Evolutionary conservation across 179 eudicot species (phyloP), one percentile per base, ranked within the genome.

Genomic region (Camellia oleifera): DNA sequence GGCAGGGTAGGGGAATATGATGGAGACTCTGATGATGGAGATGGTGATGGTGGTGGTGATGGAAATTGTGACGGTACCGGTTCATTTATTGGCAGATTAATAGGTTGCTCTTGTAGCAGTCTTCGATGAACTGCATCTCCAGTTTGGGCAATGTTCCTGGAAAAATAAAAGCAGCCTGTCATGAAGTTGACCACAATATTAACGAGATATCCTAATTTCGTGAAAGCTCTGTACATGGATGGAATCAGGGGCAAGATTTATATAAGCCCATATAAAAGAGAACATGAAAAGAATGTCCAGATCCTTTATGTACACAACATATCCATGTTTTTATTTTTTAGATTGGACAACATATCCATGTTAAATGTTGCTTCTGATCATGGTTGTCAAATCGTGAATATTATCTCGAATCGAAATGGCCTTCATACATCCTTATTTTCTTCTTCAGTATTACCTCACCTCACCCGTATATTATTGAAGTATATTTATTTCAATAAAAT

Each of bases 121-220:
- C 23, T 72, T 63, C 83, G 81, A 26, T 82, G 80, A 78, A 68
- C 23, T 44, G 50, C 77, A 77, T 70, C 75, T 61, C 74, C 86
- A 44, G 78, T 23, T 60, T 50, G 66, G 4, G 63, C 79, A n/a
- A 67, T 60, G 7, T 83, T 80, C 86, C 84, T 69, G 82, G 50
- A 63, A 73, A 77, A 40, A 32, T 66, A 80, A 72, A 78, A 81
- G 66, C 60, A 48, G 66, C 20, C 20, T 69, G 64, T 64, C 78
- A 69, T 57, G 42, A 78, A 69, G 65, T 57, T 67, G 73, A 54
- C 3, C 14, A 53, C 53, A 42, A 66, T 48, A 17, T 7, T 50
- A 74, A 74, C 6, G 32, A 50, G 62, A 13, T 7, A 52, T 72
- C 11, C 17, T n/a, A 70, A 70, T 46, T 74, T 58, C 11, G 4